Evolutionary conservation across 306 rosid species (phyloP), one percentile per base, ranked within the genome.

Genomic region (Senna tora): DNA sequence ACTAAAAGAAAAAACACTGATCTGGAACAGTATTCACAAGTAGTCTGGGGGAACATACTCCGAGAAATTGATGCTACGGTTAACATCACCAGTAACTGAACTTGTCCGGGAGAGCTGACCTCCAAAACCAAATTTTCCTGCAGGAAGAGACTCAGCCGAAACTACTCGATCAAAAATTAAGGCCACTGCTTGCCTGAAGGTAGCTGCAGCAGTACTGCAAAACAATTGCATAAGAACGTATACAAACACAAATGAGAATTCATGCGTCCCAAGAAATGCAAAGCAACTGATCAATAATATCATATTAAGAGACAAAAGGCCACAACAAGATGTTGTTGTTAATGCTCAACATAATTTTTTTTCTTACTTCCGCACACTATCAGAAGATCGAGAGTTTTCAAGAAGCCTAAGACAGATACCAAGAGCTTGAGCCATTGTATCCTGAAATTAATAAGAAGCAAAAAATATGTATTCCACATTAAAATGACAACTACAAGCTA

Each of bases 171-270:
- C 97, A 32, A 93, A 93, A 82, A 90, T 87, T 83, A 90, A 83
- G 64, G 98, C 97, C 71, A 91, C 97, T 17, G 97, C 97, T 86
- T 94, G 98, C 85, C 97, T 86, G 84, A 94, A 94, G 81, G 98
- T 89, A 82, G 98, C 98, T 64, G 97, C 98, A 80, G 98, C 97
- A 71, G 97, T 91, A 81, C 97, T 89, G 94, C 69, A 84, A 80
- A 81, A 76, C 73, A 80, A 72, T 57, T 77, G 79, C 65, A 83
- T 78, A 72, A 73, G 76, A 73, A 77, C 57, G 70, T 12, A 65
- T 64, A 46, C 75, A 65, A 45, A 77, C 32, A 74, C 42, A 61
- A 41, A 73, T 63, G 36, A 66, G 46, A 59, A 47, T 25, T 32
- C 20, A 14, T 56, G 69, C 36, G 65, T 28, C 68, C 36, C 30